phyloP scores from a whole-genome alignment of 2,329 filamentous ascomycete species.

The Botrytis sinoallii region DNA sequence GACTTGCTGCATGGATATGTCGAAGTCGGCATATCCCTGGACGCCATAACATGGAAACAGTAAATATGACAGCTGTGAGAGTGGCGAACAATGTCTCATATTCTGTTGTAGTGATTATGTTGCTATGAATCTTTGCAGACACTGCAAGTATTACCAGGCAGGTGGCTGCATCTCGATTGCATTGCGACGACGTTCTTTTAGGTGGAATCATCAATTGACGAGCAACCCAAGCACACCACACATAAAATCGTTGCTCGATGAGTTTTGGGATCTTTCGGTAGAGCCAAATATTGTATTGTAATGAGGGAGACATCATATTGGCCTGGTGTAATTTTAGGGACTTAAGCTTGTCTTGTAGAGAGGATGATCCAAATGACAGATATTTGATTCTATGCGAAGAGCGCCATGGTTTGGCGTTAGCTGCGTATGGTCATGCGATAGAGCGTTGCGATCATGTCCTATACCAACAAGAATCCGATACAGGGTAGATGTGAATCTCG shows the following conservation, averaged over 20 bases:
- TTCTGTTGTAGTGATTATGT: neutral
- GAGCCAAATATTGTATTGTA: neutral
- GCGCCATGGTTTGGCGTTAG: neutral
- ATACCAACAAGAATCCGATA: neutral
- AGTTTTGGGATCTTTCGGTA: neutral
- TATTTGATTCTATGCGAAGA: neutral
- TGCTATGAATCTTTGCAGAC: neutral
- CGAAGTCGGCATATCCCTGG: neutral
- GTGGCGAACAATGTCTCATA: constrained; percentile 1
- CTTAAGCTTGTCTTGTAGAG: neutral
- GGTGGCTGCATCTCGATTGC: neutral
- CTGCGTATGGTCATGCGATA: neutral
- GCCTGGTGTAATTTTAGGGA: neutral
- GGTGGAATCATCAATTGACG: neutral
- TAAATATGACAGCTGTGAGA: neutral
- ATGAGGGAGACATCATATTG: neutral
- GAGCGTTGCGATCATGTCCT: neutral
- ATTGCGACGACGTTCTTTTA: neutral
- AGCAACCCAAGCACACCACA: neutral
- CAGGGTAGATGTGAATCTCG: neutral
- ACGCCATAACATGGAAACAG: neutral
- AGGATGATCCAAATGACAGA: neutral
- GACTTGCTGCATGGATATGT: constrained; percentile 6
- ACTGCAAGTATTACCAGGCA: neutral
- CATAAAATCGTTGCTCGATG: neutral